Conservation (phyloP, 148 eudicot species). For the Rhododendron williamsianum region DNA sequence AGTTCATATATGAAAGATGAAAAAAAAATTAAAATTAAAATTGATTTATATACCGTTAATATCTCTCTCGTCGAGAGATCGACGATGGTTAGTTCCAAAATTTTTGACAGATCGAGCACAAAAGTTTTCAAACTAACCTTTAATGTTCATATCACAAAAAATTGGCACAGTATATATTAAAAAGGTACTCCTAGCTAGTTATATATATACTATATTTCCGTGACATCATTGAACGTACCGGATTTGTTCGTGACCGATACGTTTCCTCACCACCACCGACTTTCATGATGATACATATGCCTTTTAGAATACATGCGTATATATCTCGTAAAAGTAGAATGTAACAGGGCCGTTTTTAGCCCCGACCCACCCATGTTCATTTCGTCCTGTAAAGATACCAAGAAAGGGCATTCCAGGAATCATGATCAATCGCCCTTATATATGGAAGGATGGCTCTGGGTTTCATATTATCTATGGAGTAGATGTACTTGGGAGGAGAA, state of each 20-base stretch:
- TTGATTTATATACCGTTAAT: no score
- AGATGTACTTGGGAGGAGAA: no score
- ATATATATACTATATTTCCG: background rate
- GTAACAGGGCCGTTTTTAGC: no score
- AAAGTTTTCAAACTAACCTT: background rate
- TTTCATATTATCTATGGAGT: no score
- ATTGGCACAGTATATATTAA: background rate
- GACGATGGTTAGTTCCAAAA: background rate
- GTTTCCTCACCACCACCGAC: constrained; percentile 45
- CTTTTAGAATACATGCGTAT: background rate
- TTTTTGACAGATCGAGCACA: background rate
- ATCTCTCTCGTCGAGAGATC: background rate
- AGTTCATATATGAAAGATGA: no score
- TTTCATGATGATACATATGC: constrained; percentile 18
- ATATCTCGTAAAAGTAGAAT: background rate
- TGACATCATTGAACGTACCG: constrained; percentile 21
- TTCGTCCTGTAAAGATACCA: no score
- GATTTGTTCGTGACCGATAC: constrained; percentile 29
- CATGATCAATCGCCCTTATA: no score
- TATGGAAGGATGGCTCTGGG: no score
- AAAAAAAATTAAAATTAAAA: no score
- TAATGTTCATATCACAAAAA: background rate
- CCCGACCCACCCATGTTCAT: no score
- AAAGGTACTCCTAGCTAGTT: no score
- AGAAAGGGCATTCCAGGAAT: no score